phyloP scores from a whole-genome alignment of 371 early-diverging fungal genomes.

The Sporodiniella umbellata region DNA sequence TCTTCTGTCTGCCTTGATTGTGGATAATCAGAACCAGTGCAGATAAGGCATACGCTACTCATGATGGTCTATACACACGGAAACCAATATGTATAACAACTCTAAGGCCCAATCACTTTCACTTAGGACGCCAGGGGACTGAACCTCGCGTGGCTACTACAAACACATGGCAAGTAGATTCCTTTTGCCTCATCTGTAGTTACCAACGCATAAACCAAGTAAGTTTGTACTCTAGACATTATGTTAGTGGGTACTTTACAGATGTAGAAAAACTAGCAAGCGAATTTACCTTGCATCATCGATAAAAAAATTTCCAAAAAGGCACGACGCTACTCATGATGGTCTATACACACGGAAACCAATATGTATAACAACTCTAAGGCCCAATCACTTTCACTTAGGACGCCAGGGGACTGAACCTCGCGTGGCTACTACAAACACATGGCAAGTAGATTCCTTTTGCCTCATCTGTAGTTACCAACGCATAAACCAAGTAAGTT shows the following conservation, averaged over 20 bases:
- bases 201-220: too few relatives aligned
- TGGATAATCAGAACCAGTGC: slow-evolving; percentile 11
- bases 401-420: slow-evolving; percentile 16
- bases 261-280: too few relatives aligned
- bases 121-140: slow-evolving; percentile 18
- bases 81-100: slow-evolving; percentile 20
- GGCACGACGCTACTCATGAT: slow-evolving; percentile 19
- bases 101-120: slow-evolving; percentile 18
- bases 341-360: slow-evolving; percentile 21
- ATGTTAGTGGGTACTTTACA: too few relatives aligned
- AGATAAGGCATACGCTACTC: slow-evolving; percentile 17
- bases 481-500: too few relatives aligned
- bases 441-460: slow-evolving; percentile 5
- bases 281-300: too few relatives aligned
- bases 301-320: too few relatives aligned
- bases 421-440: slow-evolving; percentile 19
- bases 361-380: slow-evolving; percentile 17
- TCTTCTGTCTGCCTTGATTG: slow-evolving; percentile 7
- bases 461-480: too few relatives aligned
- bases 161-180: slow-evolving; percentile 6
- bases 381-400: slow-evolving; percentile 22
- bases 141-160: slow-evolving; percentile 21
- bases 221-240: too few relatives aligned
- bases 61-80: slow-evolving; percentile 21
- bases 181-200: too few relatives aligned